phyloP scores from a whole-genome alignment of 305 asterid genomes.

The Solanum hybrid region DNA sequence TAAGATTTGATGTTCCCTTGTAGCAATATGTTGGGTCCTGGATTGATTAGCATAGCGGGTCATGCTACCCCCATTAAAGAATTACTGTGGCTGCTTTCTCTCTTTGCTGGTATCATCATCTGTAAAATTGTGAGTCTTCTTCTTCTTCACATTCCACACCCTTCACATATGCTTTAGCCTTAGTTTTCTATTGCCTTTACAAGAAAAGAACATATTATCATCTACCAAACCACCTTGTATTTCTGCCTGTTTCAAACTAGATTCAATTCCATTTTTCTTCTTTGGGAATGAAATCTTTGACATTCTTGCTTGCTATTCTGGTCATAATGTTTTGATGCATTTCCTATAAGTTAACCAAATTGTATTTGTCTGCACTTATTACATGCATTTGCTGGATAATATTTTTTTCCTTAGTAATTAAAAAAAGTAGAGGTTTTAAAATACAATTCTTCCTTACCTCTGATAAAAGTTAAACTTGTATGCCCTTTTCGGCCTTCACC shows the following conservation, averaged over 20 bases:
- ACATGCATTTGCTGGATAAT: not conserved
- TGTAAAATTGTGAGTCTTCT: conserved; percentile 63
- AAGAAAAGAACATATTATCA: not conserved
- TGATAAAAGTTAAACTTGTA: not conserved
- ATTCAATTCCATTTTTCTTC: not conserved
- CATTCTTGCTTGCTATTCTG: not conserved
- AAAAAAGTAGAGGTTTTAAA: not conserved
- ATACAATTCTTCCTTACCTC: not conserved
- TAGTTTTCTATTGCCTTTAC: not conserved
- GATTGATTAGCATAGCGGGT: conserved; percentile 26
- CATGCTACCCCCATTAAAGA: conserved; percentile 41
- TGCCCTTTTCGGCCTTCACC: not conserved
- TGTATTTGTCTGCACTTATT: not conserved
- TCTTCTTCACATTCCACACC: not conserved
- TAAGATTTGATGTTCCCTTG: not conserved
- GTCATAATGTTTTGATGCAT: not conserved
- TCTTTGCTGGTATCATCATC: conserved; percentile 65
- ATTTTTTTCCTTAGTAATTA: not conserved
- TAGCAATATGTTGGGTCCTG: conserved; percentile 21
- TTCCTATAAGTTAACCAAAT: not conserved
- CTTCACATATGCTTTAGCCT: not conserved
- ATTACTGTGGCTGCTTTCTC: conserved; percentile 54
- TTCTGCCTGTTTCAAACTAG: not conserved
- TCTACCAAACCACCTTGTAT: not conserved
- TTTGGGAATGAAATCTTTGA: not conserved